phyloP scores from a whole-genome alignment of 73 alveolate species.

The Symbiodinium natans region DNA sequence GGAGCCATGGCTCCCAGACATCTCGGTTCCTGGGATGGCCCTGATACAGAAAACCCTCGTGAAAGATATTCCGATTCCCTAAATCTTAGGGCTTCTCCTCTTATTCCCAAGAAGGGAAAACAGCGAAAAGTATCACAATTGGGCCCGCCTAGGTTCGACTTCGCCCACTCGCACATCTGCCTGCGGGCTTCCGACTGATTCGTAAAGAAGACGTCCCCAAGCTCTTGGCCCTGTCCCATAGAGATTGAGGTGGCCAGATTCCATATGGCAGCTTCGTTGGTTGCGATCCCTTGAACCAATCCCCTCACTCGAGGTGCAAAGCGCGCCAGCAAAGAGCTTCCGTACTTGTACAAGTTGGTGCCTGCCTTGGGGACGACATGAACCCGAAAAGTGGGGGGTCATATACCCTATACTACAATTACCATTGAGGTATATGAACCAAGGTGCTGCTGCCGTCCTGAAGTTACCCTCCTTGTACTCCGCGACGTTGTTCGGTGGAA shows the following conservation, averaged over 20 bases:
- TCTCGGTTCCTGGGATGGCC: not conserved
- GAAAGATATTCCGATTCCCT: too few species aligned
- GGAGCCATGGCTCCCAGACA: conserved; percentile 63
- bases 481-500: conserved; percentile 16
- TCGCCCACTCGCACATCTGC: conserved; percentile 47
- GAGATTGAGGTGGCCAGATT: not conserved
- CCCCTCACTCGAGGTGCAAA: conserved; percentile 47
- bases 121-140: not conserved
- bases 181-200: conserved; percentile 36
- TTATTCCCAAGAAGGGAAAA: not conserved
- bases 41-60: not conserved
- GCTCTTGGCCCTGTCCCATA: not conserved
- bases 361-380: too few species aligned
- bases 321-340: conserved; percentile 30
- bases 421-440: too few species aligned
- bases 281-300: conserved; percentile 1
- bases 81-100: not conserved
- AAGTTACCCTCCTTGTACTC: not conserved
- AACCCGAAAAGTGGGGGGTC: too few species aligned
- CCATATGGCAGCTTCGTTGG: not conserved
- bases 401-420: too few species aligned
- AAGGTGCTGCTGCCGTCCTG: conserved; percentile 36
- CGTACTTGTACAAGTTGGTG: not conserved
- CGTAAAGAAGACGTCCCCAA: not conserved
- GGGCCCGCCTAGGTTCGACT: not conserved